These are phyloP conservation scores for Danielozyma ontarioensis DNA, from an alignment of 805 yeast genomes.

Conservation along the genomic window DNA sequence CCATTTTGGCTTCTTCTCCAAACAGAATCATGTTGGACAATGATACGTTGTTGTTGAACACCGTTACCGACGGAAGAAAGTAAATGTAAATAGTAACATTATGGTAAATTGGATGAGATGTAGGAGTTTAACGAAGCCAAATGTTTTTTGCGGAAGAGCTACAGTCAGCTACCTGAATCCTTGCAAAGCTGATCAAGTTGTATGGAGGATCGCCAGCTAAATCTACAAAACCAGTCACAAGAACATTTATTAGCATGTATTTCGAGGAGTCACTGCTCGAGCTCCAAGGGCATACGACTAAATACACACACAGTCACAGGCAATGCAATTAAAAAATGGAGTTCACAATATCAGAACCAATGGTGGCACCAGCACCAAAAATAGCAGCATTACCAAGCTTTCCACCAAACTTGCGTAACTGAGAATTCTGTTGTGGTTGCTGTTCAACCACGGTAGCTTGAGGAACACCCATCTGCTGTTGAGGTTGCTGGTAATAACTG, in stretches of 20 bases:
- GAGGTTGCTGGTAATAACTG: constrained; percentile 34
- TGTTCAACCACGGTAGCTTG: constrained; percentile 9
- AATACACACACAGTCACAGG: not conserved
- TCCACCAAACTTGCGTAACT: constrained; percentile 63
- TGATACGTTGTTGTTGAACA: constrained; percentile 86
- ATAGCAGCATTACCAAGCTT: constrained; percentile 89
- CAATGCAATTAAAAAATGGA: constrained; percentile 48
- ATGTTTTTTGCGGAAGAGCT: too few relatives aligned
- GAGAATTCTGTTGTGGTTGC: constrained; percentile 24
- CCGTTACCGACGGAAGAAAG: constrained; percentile 72
- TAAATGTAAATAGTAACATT: constrained; percentile 16
- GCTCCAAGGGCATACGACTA: too few relatives aligned
- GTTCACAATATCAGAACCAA: constrained; percentile 79
- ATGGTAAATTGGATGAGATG: too few relatives aligned
- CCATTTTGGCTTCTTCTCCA: constrained; percentile 78
- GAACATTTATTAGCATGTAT: too few relatives aligned
- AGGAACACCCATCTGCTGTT: constrained; percentile 9
- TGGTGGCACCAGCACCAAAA: constrained; percentile 94
- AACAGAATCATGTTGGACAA: constrained; percentile 88
- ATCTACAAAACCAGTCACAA: too few relatives aligned
- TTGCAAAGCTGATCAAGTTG: too few relatives aligned
- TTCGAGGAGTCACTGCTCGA: too few relatives aligned
- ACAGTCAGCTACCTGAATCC: too few relatives aligned
- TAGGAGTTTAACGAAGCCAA: too few relatives aligned
- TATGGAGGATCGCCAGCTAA: too few relatives aligned